These are phyloP conservation scores for Phytophthora aleatoria DNA, from an alignment of 352 stramenopile genomes.

Conservation along the genomic window DNA sequence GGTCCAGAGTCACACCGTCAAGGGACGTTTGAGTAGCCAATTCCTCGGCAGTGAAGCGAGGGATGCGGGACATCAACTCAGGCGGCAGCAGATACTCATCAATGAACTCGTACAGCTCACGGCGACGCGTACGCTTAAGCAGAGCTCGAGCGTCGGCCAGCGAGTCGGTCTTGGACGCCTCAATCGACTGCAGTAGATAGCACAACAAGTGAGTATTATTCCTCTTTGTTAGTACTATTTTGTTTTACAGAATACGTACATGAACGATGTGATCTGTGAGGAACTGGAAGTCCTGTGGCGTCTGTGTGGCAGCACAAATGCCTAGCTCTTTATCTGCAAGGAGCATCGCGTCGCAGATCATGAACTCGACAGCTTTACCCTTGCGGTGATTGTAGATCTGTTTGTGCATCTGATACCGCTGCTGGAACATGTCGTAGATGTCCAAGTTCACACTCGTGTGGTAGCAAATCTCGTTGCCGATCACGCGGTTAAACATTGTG, in stretches of 20 bases:
- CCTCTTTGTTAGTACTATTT: background rate
- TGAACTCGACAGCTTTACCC: slow-evolving; percentile 88
- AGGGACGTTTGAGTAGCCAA: slow-evolving; percentile 60
- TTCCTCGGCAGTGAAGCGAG: slow-evolving; percentile 58
- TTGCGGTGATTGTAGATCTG: slow-evolving; percentile 92
- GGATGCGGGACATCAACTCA: slow-evolving; percentile 55
- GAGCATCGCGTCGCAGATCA: slow-evolving; percentile 90
- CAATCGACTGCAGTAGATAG: slow-evolving; percentile 55
- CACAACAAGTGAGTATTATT: background rate
- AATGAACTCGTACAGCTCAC: slow-evolving; percentile 87
- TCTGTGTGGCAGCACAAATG: slow-evolving; percentile 69
- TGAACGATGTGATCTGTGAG: slow-evolving; percentile 79
- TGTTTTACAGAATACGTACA: slow-evolving; percentile 29
- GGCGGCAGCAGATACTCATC: slow-evolving; percentile 77
- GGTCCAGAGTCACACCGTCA: slow-evolving; percentile 44
- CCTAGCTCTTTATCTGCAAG: slow-evolving; percentile 74
- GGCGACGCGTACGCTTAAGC: slow-evolving; percentile 72
- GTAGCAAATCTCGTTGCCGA: slow-evolving; percentile 89
- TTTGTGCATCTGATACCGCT: slow-evolving; percentile 90
- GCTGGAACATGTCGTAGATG: slow-evolving; percentile 92
- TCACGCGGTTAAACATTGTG: slow-evolving; percentile 86
- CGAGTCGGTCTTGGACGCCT: slow-evolving; percentile 65
- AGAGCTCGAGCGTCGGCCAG: slow-evolving; percentile 60
- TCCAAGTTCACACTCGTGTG: slow-evolving; percentile 86
- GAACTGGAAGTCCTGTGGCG: slow-evolving; percentile 72